Conservation (phyloP, 1,284 basidiomycete species). For the Amylostereum chailletii region DNA sequence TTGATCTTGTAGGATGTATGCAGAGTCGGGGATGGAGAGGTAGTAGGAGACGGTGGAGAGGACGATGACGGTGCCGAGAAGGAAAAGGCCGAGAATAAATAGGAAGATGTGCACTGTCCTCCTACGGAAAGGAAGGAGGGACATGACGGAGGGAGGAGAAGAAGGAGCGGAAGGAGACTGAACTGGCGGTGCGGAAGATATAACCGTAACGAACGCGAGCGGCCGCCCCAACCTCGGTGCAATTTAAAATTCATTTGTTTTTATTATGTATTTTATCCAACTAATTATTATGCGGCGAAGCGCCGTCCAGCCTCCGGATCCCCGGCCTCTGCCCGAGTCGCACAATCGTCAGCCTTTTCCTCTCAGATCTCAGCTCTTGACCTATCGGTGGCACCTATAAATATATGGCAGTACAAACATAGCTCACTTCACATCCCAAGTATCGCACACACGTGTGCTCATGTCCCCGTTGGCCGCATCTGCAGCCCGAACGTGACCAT, state of each 20-base stretch:
- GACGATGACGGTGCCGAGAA: constrained; percentile 87
- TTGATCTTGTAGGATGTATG: constrained; percentile 76
- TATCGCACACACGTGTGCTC: constrained; percentile 2
- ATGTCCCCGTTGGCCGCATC: constrained; percentile 42
- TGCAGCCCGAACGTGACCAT: constrained; percentile 36
- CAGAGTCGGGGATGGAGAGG: constrained; percentile 73
- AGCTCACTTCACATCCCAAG: background rate
- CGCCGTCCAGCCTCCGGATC: no score
- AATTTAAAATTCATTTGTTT: no score
- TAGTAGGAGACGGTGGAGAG: constrained; percentile 88
- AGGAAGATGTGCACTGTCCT: constrained; percentile 63
- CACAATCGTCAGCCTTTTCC: no score
- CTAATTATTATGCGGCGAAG: no score
- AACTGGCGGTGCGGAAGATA: background rate
- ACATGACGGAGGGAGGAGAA: constrained; percentile 32
- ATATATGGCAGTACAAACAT: no score
- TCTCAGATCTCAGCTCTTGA: no score
- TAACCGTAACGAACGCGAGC: background rate
- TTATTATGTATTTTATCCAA: no score
- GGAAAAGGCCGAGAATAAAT: constrained; percentile 74
- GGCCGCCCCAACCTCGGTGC: background rate
- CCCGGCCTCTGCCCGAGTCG: no score
- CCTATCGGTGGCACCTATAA: no score
- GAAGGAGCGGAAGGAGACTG: constrained; percentile 13
- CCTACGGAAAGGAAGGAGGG: constrained; percentile 14